A percentile compares a stretch with the other conserved stretches of the same genome.
phyloP scores from a whole-genome alignment of 371 early-diverging fungal species.

The Cokeromyces recurvatus region DNA sequence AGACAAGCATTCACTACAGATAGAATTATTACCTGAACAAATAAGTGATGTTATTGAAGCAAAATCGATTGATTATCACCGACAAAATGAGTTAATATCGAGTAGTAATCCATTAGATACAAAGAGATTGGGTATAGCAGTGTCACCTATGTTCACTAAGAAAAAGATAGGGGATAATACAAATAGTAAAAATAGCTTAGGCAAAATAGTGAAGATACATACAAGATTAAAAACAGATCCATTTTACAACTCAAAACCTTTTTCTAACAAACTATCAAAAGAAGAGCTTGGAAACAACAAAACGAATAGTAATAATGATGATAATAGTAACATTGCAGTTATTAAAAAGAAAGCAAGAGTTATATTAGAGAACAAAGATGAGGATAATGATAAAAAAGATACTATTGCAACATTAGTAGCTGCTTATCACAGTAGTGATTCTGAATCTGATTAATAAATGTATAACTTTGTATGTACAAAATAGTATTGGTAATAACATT shows the following conservation, averaged over 20 bases:
- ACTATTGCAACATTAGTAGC: not conserved
- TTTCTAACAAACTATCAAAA: constrained; percentile 5
- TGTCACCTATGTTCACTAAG: constrained; percentile 32
- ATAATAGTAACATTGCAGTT: not conserved
- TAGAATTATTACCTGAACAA: constrained; percentile 54
- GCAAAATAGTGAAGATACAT: constrained; percentile 23
- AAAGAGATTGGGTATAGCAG: constrained; percentile 28
- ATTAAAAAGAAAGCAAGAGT: not conserved
- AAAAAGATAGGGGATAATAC: not conserved
- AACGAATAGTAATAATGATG: not conserved
- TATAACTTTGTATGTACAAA: no score
- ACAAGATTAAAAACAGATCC: constrained; percentile 51
- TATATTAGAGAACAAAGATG: not conserved
- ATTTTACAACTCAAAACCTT: constrained; percentile 26
- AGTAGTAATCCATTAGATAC: no score
- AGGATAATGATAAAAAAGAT: not conserved
- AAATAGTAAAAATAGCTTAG: constrained; percentile 6
- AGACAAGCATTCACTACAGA: constrained; percentile 53
- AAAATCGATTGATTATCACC: constrained; percentile 33
- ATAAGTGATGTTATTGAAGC: constrained; percentile 37
- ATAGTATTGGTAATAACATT: no score
- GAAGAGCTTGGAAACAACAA: not conserved
- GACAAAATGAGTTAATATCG: constrained; percentile 1
- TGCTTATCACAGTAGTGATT: not conserved
- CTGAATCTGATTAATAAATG: constrained; percentile 12